Percentiles rank a stretch among this genome's conserved stretches.
Conservation (phyloP, 1,139 yeast species). For the Kodamaea derodonti region DNA sequence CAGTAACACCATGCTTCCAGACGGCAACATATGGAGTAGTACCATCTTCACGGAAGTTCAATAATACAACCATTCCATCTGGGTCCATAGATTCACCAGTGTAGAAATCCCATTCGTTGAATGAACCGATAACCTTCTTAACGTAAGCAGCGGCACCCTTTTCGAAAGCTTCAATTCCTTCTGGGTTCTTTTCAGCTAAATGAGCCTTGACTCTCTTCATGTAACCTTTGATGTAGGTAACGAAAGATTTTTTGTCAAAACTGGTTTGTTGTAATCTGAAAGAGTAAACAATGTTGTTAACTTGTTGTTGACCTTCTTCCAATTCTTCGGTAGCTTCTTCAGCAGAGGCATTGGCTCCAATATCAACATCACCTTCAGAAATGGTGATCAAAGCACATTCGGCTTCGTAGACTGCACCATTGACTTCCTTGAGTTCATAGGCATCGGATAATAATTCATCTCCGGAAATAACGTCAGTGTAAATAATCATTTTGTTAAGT, state of each 20-base stretch:
- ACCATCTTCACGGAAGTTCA: conserved; percentile 99
- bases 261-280: conserved; percentile 95
- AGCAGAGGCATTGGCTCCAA: conserved; percentile 99
- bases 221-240: conserved; percentile 96
- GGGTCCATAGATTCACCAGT: conserved; percentile 99
- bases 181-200: conserved; percentile 87
- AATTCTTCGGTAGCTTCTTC: conserved; percentile 79
- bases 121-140: conserved; percentile 90
- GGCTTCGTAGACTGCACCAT: conserved; percentile 91
- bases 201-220: conserved; percentile 92
- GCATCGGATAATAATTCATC: conserved; percentile 98
- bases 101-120: conserved; percentile 99
- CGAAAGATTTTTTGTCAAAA: conserved; percentile 96
- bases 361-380: conserved; percentile 79
- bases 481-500: conserved; percentile 45
- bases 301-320: conserved; percentile 83
- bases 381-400: conserved; percentile 90
- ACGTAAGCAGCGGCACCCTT: conserved; percentile 95
- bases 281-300: conserved; percentile 97
- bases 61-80: conserved; percentile 94
- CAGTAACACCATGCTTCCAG: conserved; percentile 98
- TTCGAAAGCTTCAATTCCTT: conserved; percentile 80
- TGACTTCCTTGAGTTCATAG: conserved; percentile 83
- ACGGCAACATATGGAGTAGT: conserved; percentile 93
- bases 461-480: conserved; percentile 76